Evolutionary conservation across 1,139 yeast genomes (phyloP), one percentile per base, ranked within the genome.

Genomic region (Hyphopichia fennica): DNA sequence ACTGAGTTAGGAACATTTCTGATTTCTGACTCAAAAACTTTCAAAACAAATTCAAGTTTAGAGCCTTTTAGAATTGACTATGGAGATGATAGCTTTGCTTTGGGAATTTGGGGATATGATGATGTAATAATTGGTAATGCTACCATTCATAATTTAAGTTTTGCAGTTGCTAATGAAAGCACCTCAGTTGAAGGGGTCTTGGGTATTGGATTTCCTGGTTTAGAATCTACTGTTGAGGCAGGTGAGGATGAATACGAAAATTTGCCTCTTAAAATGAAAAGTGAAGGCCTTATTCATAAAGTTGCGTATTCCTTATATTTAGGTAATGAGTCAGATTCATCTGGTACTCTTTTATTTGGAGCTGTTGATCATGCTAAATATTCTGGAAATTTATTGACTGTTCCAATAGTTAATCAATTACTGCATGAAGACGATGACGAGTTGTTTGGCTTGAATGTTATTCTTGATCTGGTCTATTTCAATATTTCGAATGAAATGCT

Each of bases 1-100:
- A 67, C 75, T 1, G 40, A 55, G 6, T 60, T 60, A 43, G 79
- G 79, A 2, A 65, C 76, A 2, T 72, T 72, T 51, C 54, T 62
- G 43, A 68, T 73, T 15, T 65, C 48, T 2, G 46, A 50, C 7
- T 68, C 75, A 3, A 57, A 55, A 37, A 40, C 71, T 2, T 72
- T 68, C 57, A 49, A 54, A n/a, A 41, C 46, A 33, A 73, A 72
- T 49, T 23, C 42, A 37, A 54, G 73, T 2, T 72, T 71, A 3
- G 58, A 63, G 2, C 44, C 46, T 1, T 73, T 73, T 47, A 15
- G 36, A 39, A 85, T 85, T 51, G 45, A 63, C 25, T 87, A 87
- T 53, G 91, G 83, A 27, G 95, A 87, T 58, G 56, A 60, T 7
- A 71, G 87, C 20, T 68, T 59, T 53, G 89, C 91, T 2, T 47